A percentile compares a stretch with the other conserved stretches of the same genome.
These are phyloP conservation scores for Fusarium stilboides DNA, from an alignment of 2,329 filamentous ascomycete species.

Conservation along the genomic window DNA sequence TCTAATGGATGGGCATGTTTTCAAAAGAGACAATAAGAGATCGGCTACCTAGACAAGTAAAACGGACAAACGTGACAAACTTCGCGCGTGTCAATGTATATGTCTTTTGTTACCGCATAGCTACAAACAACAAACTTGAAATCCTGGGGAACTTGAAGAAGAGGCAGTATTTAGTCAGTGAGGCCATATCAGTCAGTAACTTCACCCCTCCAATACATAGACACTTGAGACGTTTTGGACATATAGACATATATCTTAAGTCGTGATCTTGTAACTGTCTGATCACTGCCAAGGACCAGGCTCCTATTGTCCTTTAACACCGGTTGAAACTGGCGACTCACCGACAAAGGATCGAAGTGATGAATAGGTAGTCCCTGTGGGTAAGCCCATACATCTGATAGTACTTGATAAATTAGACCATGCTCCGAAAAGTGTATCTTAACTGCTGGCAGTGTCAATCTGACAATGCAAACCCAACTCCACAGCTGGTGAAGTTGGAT, in stretches of 20 bases:
- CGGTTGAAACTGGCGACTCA: background rate
- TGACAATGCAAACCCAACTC: background rate
- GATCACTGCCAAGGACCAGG: too few relatives aligned
- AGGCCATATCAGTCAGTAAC: background rate
- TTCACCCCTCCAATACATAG: too few relatives aligned
- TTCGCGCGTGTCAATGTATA: slow-evolving; percentile 3
- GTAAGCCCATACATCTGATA: too few relatives aligned
- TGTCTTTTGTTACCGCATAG: background rate
- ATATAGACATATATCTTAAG: too few relatives aligned
- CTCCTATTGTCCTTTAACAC: too few relatives aligned
- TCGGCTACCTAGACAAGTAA: background rate
- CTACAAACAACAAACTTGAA: background rate
- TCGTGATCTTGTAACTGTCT: too few relatives aligned
- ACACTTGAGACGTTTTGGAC: too few relatives aligned
- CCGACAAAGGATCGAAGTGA: background rate
- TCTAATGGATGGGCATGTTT: slow-evolving; percentile 4
- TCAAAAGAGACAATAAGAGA: slow-evolving; percentile 21
- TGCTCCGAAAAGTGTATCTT: background rate
- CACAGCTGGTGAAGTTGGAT: background rate
- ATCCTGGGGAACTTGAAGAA: background rate
- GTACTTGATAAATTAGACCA: too few relatives aligned
- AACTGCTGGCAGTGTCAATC: background rate
- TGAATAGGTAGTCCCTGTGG: background rate
- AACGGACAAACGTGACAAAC: slow-evolving; percentile 7
- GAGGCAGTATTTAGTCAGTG: background rate